Percentiles rank a stretch among this genome's conserved stretches.
Conservation (phyloP, 176 grass and related monocot species). For the Lolium rigidum region DNA sequence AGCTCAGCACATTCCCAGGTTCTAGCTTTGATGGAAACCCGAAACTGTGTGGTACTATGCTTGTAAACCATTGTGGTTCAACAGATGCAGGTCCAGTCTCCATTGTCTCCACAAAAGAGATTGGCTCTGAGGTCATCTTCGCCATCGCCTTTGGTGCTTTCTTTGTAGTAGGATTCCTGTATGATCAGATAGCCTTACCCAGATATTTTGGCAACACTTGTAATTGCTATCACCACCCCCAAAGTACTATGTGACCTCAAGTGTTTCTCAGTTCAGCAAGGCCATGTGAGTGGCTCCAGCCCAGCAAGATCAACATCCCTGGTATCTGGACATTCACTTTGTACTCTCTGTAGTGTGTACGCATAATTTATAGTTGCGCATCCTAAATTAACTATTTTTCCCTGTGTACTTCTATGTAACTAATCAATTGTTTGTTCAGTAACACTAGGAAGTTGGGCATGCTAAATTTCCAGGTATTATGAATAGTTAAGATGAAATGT, state of each 20-base stretch:
- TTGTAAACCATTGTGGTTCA: too few relatives aligned
- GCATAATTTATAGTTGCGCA: too few relatives aligned
- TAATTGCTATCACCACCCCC: neutral
- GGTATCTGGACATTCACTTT: neutral
- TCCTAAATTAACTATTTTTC: too few relatives aligned
- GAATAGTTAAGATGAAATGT: too few relatives aligned
- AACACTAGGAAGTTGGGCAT: too few relatives aligned
- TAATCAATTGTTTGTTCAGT: too few relatives aligned
- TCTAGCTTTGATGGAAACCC: too few relatives aligned
- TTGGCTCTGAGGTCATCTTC: neutral
- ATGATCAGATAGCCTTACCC: slow-evolving; percentile 30
- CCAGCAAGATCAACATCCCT: neutral
- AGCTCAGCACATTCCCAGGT: too few relatives aligned
- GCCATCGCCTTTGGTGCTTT: slow-evolving; percentile 4
- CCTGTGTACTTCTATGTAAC: too few relatives aligned
- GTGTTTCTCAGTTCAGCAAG: neutral
- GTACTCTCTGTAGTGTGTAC: neutral
- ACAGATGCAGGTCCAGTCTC: too few relatives aligned
- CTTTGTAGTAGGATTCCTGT: slow-evolving; percentile 31
- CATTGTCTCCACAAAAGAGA: neutral
- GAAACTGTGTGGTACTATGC: too few relatives aligned
- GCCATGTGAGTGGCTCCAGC: neutral
- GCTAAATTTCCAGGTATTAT: too few relatives aligned
- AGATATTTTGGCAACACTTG: slow-evolving; percentile 15
- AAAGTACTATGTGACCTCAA: neutral